Percentiles rank a stretch among this genome's conserved stretches.
Conservation (phyloP, 2,329 filamentous ascomycete species). For the Alternaria sp. region DNA sequence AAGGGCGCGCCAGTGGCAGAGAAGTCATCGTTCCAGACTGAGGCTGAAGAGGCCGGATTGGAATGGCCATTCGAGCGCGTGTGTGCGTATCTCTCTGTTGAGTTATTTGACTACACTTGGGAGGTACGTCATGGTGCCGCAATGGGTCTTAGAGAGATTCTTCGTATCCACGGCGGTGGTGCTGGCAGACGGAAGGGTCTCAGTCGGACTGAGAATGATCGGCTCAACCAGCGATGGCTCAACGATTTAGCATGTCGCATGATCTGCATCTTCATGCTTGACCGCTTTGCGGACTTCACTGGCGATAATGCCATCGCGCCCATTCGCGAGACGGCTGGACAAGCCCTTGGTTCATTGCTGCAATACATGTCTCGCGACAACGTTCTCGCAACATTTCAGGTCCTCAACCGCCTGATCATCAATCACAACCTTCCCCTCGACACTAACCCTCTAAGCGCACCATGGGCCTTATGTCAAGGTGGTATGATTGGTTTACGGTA, state of each 20-base stretch:
- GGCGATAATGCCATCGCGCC: slow-evolving; percentile 97
- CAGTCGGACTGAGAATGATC: slow-evolving; percentile 76
- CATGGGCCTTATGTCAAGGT: slow-evolving; percentile 96
- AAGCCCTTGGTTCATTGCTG: slow-evolving; percentile 87
- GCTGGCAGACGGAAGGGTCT: slow-evolving; percentile 81
- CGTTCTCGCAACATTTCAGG: slow-evolving; percentile 83
- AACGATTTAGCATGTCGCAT: slow-evolving; percentile 95
- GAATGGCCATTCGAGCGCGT: slow-evolving; percentile 96
- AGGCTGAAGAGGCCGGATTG: slow-evolving; percentile 76
- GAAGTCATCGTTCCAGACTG: slow-evolving; percentile 83
- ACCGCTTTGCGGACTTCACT: slow-evolving; percentile 96
- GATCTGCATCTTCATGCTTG: slow-evolving; percentile 95
- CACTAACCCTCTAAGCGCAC: slow-evolving; percentile 64
- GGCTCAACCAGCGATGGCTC: slow-evolving; percentile 83
- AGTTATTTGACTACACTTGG: slow-evolving; percentile 93
- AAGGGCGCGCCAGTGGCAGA: slow-evolving; percentile 83
- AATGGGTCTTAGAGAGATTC: slow-evolving; percentile 90
- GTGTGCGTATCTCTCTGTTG: slow-evolving; percentile 91
- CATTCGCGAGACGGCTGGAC: slow-evolving; percentile 93
- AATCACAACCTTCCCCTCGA: slow-evolving; percentile 71
- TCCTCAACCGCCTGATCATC: slow-evolving; percentile 90
- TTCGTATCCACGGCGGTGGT: slow-evolving; percentile 88
- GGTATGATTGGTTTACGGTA: slow-evolving; percentile 98
- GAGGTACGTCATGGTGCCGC: slow-evolving; percentile 95
- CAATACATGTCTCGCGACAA: slow-evolving; percentile 81